Conservation (phyloP, 768 basidiomycete species). For the Suillus decipiens region DNA sequence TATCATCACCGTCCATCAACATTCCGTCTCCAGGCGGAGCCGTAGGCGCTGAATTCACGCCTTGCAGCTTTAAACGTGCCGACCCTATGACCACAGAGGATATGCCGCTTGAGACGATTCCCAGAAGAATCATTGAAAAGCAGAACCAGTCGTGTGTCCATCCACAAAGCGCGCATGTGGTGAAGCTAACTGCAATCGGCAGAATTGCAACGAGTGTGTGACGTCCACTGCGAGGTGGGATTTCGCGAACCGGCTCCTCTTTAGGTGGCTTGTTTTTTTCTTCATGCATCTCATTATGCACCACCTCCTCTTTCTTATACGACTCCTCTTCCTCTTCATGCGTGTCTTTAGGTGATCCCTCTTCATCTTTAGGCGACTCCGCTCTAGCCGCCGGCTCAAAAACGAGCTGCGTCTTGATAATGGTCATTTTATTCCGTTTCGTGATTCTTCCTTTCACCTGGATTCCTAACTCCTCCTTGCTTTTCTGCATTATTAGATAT, state of each 20-base stretch:
- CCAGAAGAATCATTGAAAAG: slow-evolving; percentile 22
- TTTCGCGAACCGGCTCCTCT: not conserved
- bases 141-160: slow-evolving; percentile 22
- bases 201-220: slow-evolving; percentile 11
- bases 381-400: not conserved
- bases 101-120: slow-evolving; percentile 22
- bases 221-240: not conserved
- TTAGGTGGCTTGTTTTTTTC: too few relatives aligned
- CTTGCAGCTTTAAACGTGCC: slow-evolving; percentile 7
- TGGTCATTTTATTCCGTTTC: slow-evolving; percentile 16
- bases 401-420: slow-evolving; percentile 13
- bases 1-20: slow-evolving; percentile 11
- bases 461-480: slow-evolving; percentile 12
- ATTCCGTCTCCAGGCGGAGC: slow-evolving; percentile 35
- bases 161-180: slow-evolving; percentile 17
- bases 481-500: slow-evolving; percentile 23
- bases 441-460: slow-evolving; percentile 19
- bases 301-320: too few relatives aligned
- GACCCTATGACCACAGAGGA: slow-evolving; percentile 21
- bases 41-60: slow-evolving; percentile 21
- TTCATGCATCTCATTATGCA: too few relatives aligned
- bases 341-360: not conserved
- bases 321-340: not conserved
- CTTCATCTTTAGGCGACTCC: not conserved
- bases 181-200: slow-evolving; percentile 17